Percentiles rank a stretch among this genome's conserved stretches.
phyloP scores from a whole-genome alignment of 1,139 yeast species.

The Spathaspora sp. region DNA sequence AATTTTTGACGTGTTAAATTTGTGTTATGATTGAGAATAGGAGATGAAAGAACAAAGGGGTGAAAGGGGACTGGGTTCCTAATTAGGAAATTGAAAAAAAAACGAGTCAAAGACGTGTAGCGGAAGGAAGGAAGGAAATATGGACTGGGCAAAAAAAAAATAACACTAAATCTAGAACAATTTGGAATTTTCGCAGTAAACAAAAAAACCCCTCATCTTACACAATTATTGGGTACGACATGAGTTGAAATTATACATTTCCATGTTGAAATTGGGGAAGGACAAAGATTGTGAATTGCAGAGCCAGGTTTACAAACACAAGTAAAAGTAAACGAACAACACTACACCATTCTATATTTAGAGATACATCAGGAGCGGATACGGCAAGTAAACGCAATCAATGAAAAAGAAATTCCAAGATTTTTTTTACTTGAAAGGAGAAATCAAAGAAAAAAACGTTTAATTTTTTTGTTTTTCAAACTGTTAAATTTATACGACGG shows the following conservation, averaged over 20 bases:
- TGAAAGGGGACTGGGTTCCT: not conserved
- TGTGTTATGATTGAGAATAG: not conserved
- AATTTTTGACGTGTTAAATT: not conserved
- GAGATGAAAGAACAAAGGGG: not conserved
- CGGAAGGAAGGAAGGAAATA: not conserved
- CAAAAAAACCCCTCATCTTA: constrained; percentile 2
- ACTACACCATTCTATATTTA: not conserved
- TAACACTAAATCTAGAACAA: not conserved
- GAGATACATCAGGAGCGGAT: not conserved
- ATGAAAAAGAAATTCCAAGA: not conserved
- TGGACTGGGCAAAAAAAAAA: not conserved
- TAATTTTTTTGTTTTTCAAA: not conserved
- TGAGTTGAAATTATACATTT: not conserved
- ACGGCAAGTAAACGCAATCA: not conserved
- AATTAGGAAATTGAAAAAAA: not conserved
- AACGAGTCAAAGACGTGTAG: not conserved
- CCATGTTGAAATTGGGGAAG: not conserved
- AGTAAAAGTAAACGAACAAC: not conserved
- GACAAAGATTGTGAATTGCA: not conserved
- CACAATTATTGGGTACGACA: not conserved
- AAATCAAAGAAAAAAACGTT: not conserved
- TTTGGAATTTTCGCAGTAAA: not conserved
- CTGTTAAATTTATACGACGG: constrained; percentile 1
- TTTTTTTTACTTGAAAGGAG: not conserved
- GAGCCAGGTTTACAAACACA: not conserved